Conservation (phyloP, 495 filamentous ascomycete genomes). For the Penicillium dipodomyicola region DNA sequence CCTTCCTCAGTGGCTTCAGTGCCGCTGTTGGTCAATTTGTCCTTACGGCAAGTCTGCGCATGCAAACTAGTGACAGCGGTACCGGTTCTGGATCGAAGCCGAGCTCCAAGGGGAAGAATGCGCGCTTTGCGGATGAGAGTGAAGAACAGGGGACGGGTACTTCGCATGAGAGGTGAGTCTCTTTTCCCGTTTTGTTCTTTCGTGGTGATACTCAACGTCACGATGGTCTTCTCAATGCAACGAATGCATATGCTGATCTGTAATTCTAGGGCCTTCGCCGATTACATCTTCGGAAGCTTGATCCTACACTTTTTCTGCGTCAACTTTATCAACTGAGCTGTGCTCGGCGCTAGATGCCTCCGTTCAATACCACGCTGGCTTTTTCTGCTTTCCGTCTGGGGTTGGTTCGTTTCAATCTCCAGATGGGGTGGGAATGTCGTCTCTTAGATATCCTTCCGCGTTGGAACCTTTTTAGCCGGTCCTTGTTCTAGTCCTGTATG, state of each 20-base stretch:
- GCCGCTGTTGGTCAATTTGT: slow-evolving; percentile 98
- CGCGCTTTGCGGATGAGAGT: slow-evolving; percentile 26
- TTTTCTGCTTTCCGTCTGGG: slow-evolving; percentile 11
- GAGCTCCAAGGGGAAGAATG: slow-evolving; percentile 38
- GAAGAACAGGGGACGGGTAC: slow-evolving; percentile 34
- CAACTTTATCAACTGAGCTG: slow-evolving; percentile 91
- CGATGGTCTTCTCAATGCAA: neutral
- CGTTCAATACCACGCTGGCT: slow-evolving; percentile 1
- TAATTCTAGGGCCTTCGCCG: slow-evolving; percentile 78
- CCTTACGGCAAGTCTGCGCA: slow-evolving; percentile 82
- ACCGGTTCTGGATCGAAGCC: slow-evolving; percentile 18
- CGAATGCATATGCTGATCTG: neutral
- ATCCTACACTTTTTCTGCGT: slow-evolving; percentile 99
- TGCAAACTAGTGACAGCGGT: slow-evolving; percentile 68
- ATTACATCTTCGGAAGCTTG: slow-evolving; percentile 91
- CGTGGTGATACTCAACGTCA: neutral
- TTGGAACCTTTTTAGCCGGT: neutral
- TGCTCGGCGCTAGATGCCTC: neutral
- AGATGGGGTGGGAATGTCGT: slow-evolving; percentile 6
- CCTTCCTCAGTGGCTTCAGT: slow-evolving; percentile 91
- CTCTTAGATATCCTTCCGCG: slow-evolving; percentile 1
- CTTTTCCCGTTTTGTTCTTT: neutral
- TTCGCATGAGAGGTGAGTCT: slow-evolving; percentile 51
- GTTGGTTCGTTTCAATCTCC: slow-evolving; percentile 13
- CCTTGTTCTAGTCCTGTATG: neutral